Base-by-base conservation (phyloP, 305 asterid genomes). In the Fraxinus angustifolia region DNA sequence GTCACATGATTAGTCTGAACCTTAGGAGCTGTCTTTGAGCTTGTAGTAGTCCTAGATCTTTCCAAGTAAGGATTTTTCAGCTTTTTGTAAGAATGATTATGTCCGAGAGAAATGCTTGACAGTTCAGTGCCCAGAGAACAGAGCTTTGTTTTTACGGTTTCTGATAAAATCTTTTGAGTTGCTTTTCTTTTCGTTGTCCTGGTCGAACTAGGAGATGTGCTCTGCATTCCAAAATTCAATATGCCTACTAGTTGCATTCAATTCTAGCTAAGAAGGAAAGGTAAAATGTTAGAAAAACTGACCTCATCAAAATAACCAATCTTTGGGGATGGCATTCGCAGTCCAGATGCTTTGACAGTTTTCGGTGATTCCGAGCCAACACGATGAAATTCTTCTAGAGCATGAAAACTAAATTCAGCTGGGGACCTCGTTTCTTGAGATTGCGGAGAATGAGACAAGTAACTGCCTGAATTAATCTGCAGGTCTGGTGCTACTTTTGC, bases 231-330 rank as follows among this genome's bases (percentile, higher is more conserved):
- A 36, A 48, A 35, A 35, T 50, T 28, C 62, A 71, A 67, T 50
- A 16, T 48, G 50, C 4, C n/a, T 42, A 48, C 7, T 48, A 4
- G 58, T 48, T 48, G 17, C 60, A 50, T 50, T 50, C 60, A 26
- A 53, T 60, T 14, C 28, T 73, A 75, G 17, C 67, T 65, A 40
- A 38, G 77, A 16, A 14, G 19, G 10, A 14, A 48, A 28, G 12
- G n/a, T 21, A 1, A 74, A 2, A 26, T n/a, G 0, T 50, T 70
- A 31, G 4, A 5, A 6, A 21, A 38, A 56, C 76, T 1, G 65
- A 93, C 94, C 95, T 91, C 91, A 36, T 86, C 90, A 7, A 90
- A 93, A 76, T 86, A 91, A 71, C 97, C 92, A 73, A 88, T 87
- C 75, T 23, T 87, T 8, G 95, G 92, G 35, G 92, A 90, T 62